Conservation (phyloP, 441 rosid species). For the Adansonia gregorii region DNA sequence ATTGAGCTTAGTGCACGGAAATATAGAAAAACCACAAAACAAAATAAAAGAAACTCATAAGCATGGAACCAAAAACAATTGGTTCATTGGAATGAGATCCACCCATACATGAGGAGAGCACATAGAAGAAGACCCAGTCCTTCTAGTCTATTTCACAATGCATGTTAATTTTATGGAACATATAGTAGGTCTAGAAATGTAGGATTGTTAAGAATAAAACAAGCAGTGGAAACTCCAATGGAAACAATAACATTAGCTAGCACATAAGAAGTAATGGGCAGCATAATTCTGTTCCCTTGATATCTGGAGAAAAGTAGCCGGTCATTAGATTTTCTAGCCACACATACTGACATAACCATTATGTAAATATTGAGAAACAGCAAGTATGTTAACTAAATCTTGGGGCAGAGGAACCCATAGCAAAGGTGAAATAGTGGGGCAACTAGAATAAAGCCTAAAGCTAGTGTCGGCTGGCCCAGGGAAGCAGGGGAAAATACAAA, state of each 20-base stretch:
- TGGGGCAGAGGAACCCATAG: background rate
- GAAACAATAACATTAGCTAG: background rate
- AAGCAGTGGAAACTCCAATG: background rate
- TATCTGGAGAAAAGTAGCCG: background rate
- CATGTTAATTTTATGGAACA: background rate
- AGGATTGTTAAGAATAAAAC: background rate
- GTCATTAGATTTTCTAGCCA: background rate
- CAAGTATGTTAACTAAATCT: background rate
- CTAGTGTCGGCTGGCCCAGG: background rate
- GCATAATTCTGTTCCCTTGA: background rate
- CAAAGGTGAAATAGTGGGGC: background rate
- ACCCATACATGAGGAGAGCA: background rate
- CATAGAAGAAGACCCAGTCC: background rate
- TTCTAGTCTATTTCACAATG: background rate
- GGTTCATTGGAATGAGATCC: slow-evolving; percentile 2
- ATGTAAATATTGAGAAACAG: background rate
- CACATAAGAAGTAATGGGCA: background rate
- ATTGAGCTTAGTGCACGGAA: background rate
- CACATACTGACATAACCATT: background rate
- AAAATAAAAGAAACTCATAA: background rate
- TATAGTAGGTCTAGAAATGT: background rate
- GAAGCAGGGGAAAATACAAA: too few species aligned
- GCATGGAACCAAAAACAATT: background rate
- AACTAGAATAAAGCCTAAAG: slow-evolving; percentile 13
- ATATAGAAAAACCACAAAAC: background rate